phyloP scores from a whole-genome alignment of 2,329 filamentous ascomycete genomes.

The Elsinoe necatrix region DNA sequence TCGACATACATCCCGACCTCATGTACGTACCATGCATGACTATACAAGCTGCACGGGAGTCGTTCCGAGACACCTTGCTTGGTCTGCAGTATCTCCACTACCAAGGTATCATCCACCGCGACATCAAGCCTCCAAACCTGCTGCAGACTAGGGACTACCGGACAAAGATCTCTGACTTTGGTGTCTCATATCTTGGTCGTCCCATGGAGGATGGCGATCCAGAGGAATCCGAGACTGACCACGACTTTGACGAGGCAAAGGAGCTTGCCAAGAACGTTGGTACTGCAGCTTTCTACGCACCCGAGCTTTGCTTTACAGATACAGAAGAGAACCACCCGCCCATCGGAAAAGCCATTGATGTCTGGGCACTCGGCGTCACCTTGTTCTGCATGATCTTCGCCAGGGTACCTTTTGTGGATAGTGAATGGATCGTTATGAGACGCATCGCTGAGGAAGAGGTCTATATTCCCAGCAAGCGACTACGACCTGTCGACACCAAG shows the following conservation, averaged over 20 bases:
- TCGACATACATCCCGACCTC: constrained; percentile 73
- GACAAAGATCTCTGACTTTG: constrained; percentile 98
- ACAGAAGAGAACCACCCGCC: constrained; percentile 57
- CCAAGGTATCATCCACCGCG: constrained; percentile 64
- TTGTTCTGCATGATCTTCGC: constrained; percentile 93
- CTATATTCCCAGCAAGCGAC: constrained; percentile 71
- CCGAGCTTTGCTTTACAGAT: constrained; percentile 88
- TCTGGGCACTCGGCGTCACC: constrained; percentile 95
- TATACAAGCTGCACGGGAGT: constrained; percentile 67
- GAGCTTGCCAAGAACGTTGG: constrained; percentile 98
- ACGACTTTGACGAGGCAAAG: constrained; percentile 72
- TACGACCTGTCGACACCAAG: constrained; percentile 58
- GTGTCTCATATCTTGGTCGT: constrained; percentile 91
- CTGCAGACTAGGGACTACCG: constrained; percentile 75
- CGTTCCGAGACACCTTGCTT: constrained; percentile 86
- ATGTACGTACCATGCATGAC: constrained; percentile 92
- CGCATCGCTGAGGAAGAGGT: constrained; percentile 89
- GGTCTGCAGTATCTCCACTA: constrained; percentile 78
- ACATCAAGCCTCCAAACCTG: constrained; percentile 64
- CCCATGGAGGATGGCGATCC: constrained; percentile 59
- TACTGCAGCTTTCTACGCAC: constrained; percentile 94
- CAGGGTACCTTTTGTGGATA: constrained; percentile 86
- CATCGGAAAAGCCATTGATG: constrained; percentile 87
- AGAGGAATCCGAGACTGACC: constrained; percentile 64
- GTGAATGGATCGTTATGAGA: constrained; percentile 84